These are phyloP conservation scores for Blepharisma japonicum DNA, from an alignment of 73 alveolate genomes.

Conservation along the genomic window DNA sequence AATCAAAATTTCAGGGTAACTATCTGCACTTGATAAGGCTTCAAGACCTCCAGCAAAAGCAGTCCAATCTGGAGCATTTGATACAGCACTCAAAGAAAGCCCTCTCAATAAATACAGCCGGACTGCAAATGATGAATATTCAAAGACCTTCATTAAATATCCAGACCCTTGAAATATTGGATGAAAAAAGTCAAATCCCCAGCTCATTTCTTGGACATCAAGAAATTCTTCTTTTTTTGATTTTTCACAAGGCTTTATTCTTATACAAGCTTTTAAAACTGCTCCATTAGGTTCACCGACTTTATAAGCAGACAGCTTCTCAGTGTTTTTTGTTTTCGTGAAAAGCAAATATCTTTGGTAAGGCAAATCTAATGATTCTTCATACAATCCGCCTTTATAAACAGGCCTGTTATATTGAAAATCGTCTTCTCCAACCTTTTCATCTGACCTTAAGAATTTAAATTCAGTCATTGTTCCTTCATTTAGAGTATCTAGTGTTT, in stretches of 20 bases:
- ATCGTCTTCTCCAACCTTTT: slow-evolving; percentile 55
- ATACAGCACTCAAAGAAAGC: background rate
- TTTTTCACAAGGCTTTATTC: background rate
- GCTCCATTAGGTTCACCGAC: slow-evolving; percentile 58
- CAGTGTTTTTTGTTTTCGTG: slow-evolving; percentile 21
- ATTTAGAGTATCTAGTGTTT: slow-evolving; percentile 60
- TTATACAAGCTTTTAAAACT: slow-evolving; percentile 34
- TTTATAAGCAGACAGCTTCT: slow-evolving; percentile 21
- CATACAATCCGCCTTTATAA: slow-evolving; percentile 66
- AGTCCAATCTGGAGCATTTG: slow-evolving; percentile 18
- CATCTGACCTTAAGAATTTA: slow-evolving; percentile 6
- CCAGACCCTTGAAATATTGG: background rate
- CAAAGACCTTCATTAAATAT: slow-evolving; percentile 36
- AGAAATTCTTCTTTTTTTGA: background rate
- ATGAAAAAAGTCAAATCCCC: slow-evolving; percentile 7
- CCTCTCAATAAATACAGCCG: slow-evolving; percentile 52
- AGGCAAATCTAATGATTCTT: slow-evolving; percentile 50
- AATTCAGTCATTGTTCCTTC: slow-evolving; percentile 34
- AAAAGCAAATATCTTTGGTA: slow-evolving; percentile 46
- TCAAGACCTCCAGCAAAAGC: slow-evolving; percentile 40
- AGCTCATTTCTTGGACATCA: background rate
- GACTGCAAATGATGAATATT: slow-evolving; percentile 44
- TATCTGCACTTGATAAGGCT: slow-evolving; percentile 82
- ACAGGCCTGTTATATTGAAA: slow-evolving; percentile 83
- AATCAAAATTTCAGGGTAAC: slow-evolving; percentile 75